A percentile compares a stretch with the other conserved stretches of the same genome.
Conservation (phyloP, 192 early-diverging fungal genomes). For the Phycomyces nitens region DNA sequence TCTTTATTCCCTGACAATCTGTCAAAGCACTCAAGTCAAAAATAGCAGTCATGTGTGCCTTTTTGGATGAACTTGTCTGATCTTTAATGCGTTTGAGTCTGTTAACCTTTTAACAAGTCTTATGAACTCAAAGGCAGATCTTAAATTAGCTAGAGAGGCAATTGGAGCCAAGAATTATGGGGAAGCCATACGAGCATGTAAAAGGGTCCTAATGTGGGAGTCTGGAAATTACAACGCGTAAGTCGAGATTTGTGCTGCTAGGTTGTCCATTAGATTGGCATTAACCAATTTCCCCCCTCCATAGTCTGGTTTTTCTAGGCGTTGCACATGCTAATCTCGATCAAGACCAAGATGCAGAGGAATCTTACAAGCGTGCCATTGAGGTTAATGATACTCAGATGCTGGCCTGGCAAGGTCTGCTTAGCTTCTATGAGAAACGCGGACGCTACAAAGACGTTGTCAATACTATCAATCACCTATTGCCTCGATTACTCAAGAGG, state of each 20-base stretch:
- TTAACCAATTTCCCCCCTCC: not conserved
- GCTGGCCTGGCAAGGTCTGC: conserved; percentile 63
- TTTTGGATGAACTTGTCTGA: too few species aligned
- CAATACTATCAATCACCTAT: conserved; percentile 31
- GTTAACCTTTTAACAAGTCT: too few species aligned
- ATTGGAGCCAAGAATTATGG: conserved; percentile 44
- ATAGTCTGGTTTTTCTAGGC: conserved; percentile 61
- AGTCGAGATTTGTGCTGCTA: not conserved
- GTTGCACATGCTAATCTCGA: conserved; percentile 61
- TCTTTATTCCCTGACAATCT: too few species aligned
- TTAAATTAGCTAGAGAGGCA: conserved; percentile 52
- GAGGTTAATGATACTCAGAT: conserved; percentile 47
- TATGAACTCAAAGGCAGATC: conserved; percentile 32
- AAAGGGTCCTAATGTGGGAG: conserved; percentile 46
- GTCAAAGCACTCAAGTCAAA: too few species aligned
- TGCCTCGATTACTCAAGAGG: conserved; percentile 15
- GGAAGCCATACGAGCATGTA: conserved; percentile 47
- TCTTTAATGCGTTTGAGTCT: too few species aligned
- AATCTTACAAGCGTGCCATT: conserved; percentile 57
- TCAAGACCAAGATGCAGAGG: conserved; percentile 52
- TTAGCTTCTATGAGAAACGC: conserved; percentile 57
- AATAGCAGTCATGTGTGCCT: too few species aligned
- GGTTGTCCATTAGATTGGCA: not conserved
- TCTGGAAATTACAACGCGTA: conserved; percentile 56
- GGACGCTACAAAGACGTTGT: conserved; percentile 35